Conservation (phyloP, 2,329 filamentous ascomycete species). For the Akanthomyces uredinophilus region DNA sequence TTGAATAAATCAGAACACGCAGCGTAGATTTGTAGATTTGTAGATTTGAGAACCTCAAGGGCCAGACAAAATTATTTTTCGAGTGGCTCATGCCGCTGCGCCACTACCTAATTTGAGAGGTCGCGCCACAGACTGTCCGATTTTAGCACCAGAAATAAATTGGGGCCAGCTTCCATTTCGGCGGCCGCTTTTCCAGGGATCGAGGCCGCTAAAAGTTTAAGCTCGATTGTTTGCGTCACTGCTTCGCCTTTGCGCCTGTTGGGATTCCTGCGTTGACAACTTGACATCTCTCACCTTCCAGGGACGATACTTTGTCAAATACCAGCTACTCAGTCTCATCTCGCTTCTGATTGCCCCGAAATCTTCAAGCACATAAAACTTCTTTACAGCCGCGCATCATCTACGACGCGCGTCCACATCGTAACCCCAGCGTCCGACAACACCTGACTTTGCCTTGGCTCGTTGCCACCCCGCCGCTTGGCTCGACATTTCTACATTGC, state of each 20-base stretch:
- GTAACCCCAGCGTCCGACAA: neutral
- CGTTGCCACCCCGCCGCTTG: slow-evolving; percentile 1
- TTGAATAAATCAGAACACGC: no score
- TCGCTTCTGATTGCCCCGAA: neutral
- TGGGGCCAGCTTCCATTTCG: neutral
- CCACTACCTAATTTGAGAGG: no score
- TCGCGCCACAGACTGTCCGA: neutral
- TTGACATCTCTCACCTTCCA: neutral
- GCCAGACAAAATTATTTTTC: no score
- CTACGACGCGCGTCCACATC: neutral
- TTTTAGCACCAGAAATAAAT: neutral
- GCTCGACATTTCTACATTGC: neutral
- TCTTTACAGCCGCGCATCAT: neutral
- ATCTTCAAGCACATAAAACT: neutral
- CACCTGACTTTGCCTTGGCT: neutral
- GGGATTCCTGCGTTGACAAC: neutral
- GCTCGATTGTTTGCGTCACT: slow-evolving; percentile 4
- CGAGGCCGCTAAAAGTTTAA: slow-evolving; percentile 4
- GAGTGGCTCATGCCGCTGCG: no score
- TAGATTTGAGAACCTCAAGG: no score
- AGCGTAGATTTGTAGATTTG: no score
- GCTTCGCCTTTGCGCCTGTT: neutral
- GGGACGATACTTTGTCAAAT: neutral
- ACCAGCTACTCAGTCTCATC: neutral
- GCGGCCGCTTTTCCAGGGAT: neutral